Base-by-base conservation (phyloP, 805 yeast species). In the Schizosaccharomyces japonicus region DNA sequence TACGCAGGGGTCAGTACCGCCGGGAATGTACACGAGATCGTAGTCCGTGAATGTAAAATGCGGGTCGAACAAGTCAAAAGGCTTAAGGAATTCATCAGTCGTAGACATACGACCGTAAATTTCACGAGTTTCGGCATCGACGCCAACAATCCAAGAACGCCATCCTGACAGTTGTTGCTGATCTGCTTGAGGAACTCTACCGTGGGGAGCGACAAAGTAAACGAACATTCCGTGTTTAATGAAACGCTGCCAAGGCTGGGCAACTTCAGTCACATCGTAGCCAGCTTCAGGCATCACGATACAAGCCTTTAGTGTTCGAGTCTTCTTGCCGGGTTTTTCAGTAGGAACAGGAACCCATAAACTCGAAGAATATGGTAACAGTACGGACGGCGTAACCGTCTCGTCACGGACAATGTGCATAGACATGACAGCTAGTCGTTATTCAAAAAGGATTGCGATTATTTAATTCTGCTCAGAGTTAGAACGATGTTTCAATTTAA, bases 321-420 rank as follows among this genome's bases (percentile, higher is more conserved):
- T 25, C 28, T 36, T 36, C 3, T 27, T 36, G 23, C 23, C 23
- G 13, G 19, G 5, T 6, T 11, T 19, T n/a, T n/a, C 23, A 17
- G 23, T 27, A 2, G 42, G 42, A 36, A 27, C 23, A 36, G 42
- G 42, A 17, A 21, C 42, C 42, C 42, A 36, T 23, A 36, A 36
- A 6, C 27, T 25, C 7, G 17, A 19, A n/a, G 27, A n/a, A 36
- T 19, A 36, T 6, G 42, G 42, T n/a, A 19, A 27, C 8, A 36
- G 13, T 4, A 36, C 23, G 23, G 28, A 15, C 6, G 27, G 13
- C 3, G 17, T 23, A 15, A 7, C 4, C 10, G 4, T 5, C 7
- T 19, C 23, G 17, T 36, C 42, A 36, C 42, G 42, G n/a, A 36
- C 42, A 19, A 36, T 36, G 17, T 17, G 42, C 42, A 36, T 36